Evolutionary conservation across 1,284 basidiomycete genomes (phyloP).

Genomic region (Tilletia caries): DNA sequence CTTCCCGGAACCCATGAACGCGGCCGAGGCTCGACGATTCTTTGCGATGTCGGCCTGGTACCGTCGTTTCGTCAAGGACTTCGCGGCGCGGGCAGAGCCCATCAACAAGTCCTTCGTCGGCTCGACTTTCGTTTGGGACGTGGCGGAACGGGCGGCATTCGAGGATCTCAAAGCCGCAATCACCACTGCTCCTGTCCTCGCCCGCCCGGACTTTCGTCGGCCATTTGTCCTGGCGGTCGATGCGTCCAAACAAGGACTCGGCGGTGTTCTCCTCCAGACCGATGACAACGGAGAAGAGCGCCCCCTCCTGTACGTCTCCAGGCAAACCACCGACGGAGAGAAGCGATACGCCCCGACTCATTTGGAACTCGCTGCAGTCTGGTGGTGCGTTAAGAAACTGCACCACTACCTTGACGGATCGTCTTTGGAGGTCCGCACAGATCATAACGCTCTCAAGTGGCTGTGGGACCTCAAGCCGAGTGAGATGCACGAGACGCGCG

Average conservation of each 20-base stretch:
- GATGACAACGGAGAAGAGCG: slow-evolving; percentile 9
- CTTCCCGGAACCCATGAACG: neutral
- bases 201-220: neutral
- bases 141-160: neutral
- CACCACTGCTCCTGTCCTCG: neutral
- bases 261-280: slow-evolving; percentile 14
- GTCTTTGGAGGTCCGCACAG: slow-evolving; percentile 16
- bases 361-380: slow-evolving; percentile 55
- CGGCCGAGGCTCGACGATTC: neutral
- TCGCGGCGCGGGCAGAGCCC: neutral
- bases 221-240: slow-evolving; percentile 13
- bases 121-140: neutral
- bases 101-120: slow-evolving; percentile 5
- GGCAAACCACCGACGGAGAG: slow-evolving; percentile 48
- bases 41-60: neutral
- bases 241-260: slow-evolving; percentile 16
- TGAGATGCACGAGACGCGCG: neutral
- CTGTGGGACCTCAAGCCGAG: neutral
- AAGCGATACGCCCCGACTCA: slow-evolving; percentile 60
- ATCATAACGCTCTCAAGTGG: slow-evolving; percentile 20
- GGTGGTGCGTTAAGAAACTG: slow-evolving; percentile 45
- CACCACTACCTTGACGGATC: slow-evolving; percentile 50
- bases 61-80: neutral
- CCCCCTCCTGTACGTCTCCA: slow-evolving; percentile 17
- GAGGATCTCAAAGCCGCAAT: slow-evolving; percentile 15